These are phyloP conservation scores for Entamoeba histolytica DNA, from an alignment of 208 protist species.

Conservation along the genomic window DNA sequence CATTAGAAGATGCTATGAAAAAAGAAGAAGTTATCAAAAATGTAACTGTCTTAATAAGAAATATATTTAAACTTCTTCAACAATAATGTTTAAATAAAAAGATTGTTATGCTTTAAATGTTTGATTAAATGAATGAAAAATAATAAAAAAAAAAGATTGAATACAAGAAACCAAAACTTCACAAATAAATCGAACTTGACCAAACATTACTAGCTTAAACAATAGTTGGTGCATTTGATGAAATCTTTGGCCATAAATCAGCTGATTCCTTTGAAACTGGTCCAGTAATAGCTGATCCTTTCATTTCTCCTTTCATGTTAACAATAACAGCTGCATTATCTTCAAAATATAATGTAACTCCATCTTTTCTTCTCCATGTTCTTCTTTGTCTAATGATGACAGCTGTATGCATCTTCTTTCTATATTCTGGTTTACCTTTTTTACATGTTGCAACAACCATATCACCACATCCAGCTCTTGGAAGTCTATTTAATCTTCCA, in stretches of 20 bases:
- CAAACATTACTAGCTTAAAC: slow-evolving; percentile 48
- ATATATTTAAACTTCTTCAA: background rate
- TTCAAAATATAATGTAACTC: slow-evolving; percentile 91
- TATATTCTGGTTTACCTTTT: slow-evolving; percentile 97
- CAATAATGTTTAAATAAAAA: too few relatives aligned
- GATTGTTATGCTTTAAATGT: too few relatives aligned
- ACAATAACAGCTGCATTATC: slow-evolving; percentile 98
- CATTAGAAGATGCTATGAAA: background rate
- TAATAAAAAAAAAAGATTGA: too few relatives aligned
- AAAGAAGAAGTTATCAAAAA: background rate
- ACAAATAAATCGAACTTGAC: too few relatives aligned
- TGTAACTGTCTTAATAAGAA: background rate
- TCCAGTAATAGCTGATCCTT: slow-evolving; percentile 92
- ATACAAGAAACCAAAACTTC: too few relatives aligned
- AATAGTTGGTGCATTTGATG: slow-evolving; percentile 68
- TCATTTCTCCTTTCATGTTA: slow-evolving; percentile 98
- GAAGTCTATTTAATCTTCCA: slow-evolving; percentile 89
- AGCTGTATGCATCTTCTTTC: slow-evolving; percentile 88
- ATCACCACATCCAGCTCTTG: slow-evolving; percentile 79
- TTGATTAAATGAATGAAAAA: too few relatives aligned
- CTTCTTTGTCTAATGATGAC: slow-evolving; percentile 94
- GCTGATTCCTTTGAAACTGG: slow-evolving; percentile 97
- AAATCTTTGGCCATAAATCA: slow-evolving; percentile 97
- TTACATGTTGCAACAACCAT: slow-evolving; percentile 97
- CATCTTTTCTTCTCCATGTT: slow-evolving; percentile 89